These are phyloP conservation scores for Medicago ruthenica DNA, from an alignment of 306 rosid genomes.

Conservation along the genomic window DNA sequence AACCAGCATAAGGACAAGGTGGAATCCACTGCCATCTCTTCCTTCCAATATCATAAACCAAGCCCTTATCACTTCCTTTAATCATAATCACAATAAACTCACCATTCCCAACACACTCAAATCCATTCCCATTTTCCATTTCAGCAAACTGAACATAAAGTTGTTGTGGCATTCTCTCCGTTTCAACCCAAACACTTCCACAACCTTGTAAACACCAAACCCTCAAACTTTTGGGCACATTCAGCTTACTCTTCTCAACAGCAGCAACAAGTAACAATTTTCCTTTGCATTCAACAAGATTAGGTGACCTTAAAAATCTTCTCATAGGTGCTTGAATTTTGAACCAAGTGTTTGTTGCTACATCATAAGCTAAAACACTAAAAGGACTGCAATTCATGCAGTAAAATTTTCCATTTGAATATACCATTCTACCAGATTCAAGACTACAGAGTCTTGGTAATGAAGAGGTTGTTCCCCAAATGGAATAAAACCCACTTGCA, in stretches of 20 bases:
- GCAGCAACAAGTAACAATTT: slow-evolving; percentile 74
- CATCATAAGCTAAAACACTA: slow-evolving; percentile 69
- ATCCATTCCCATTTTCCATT: slow-evolving; percentile 72
- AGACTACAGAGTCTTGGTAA: slow-evolving; percentile 85
- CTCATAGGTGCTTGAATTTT: slow-evolving; percentile 95
- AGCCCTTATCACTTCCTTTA: slow-evolving; percentile 61
- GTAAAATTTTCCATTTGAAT: slow-evolving; percentile 69
- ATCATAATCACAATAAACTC: slow-evolving; percentile 70
- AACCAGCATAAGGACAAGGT: slow-evolving; percentile 71
- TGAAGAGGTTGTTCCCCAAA: slow-evolving; percentile 79
- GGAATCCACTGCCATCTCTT: slow-evolving; percentile 97
- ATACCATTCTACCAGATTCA: slow-evolving; percentile 79
- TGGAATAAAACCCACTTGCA: slow-evolving; percentile 76
- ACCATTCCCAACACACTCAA: slow-evolving; percentile 78
- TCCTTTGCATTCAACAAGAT: slow-evolving; percentile 69
- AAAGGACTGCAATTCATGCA: slow-evolving; percentile 94
- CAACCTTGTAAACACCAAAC: slow-evolving; percentile 81
- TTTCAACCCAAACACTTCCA: slow-evolving; percentile 85
- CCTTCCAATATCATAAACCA: slow-evolving; percentile 66
- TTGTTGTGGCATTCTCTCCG: slow-evolving; percentile 95
- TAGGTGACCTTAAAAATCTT: slow-evolving; percentile 77
- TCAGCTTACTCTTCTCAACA: slow-evolving; percentile 89
- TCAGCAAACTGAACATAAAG: slow-evolving; percentile 71
- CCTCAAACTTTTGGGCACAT: slow-evolving; percentile 85
- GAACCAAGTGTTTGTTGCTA: slow-evolving; percentile 68